Evolutionary conservation across 163 green algal species (phyloP), one percentile per base, ranked within the genome.

Genomic region (Prototheca cutis): DNA sequence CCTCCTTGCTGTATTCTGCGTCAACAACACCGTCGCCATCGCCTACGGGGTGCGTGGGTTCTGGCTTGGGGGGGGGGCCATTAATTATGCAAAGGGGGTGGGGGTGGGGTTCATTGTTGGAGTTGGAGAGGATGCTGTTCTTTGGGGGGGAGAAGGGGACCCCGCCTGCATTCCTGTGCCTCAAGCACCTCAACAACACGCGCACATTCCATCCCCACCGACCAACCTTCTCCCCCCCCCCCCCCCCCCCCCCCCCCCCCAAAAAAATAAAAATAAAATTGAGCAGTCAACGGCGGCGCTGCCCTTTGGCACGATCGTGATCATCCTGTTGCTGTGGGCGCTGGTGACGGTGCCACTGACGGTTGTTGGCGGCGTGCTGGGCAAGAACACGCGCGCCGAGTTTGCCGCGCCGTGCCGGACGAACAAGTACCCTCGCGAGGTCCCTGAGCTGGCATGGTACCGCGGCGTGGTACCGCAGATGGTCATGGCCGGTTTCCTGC

Each of bases 401-500:
- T 52, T 64, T 8, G 33, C 81, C 27, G 85, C 85, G 32, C 87
- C 87, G 6, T 89, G 75, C 71, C 79, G 84, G 53, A 94, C 87
- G 30, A 93, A 84, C 74, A 94, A 94, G 76, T 53, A 67, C 52
- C 52, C 52, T 4, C 40, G 30, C 32, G 61, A 64, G 48, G 55
- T 75, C 10, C 92, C 92, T 0, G 60, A 78, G 40, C 75, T 97
- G 69, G 87, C 91, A 2, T 99, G 92, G 92, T 99, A 95, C 80
- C 79, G 91, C 23, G 64, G 70, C 30, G 82, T 86, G 8, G 24
- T 90, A 3, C 81, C 87, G 0, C 90, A 97, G 75, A 96, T 97
- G 91, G 19, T 86, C 28, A 95, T 96, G 84, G 92, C 91, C 24
- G 90, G 91, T 40, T 97, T 97, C 79, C 78, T 98, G 73, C 92